Evolutionary conservation across 2,329 filamentous ascomycete species (phyloP), one percentile per base, ranked within the genome.

Genomic region (Lomentospora prolificans): DNA sequence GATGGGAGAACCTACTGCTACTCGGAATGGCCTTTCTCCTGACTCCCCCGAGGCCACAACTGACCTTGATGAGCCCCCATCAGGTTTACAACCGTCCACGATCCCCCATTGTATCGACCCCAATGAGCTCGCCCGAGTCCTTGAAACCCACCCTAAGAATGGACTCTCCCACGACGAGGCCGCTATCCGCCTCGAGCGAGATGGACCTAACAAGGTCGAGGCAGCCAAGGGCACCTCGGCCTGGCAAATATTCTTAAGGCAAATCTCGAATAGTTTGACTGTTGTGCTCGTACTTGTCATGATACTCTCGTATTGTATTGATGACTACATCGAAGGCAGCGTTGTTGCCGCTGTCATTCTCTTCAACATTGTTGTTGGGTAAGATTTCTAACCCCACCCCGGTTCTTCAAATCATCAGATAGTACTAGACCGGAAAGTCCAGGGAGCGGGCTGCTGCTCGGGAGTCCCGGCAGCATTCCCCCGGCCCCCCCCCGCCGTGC

Each of bases 231-330:
- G 84, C 70, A 72, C 86, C 72, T 88, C 85, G 70, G 65, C 85
- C 70, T 87, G 84, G 81, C 81, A 86, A 72, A 87, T 89, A 73
- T 78, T 89, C 72, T 70, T 89, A 71, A 86, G 85, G 66, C 86
- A 89, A 74, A 79, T 89, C 63, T 87, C 85, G 61, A 89, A 89
- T 73, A 87, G 85, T 72, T 74, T 89, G 70, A 89, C 86, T 60
- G 76, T 86, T 66, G 84, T 88, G 60, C 82, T 90, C 62, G 75
- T 90, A 61, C 82, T 88, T 64, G 86, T 87, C 64, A 89, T 88
- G 82, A 83, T 81, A 58, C 72, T 82, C 58, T 83, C 80, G 51
- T 86, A 85, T 70, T 80, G 77, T 66, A 86, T 86, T 61, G 64
- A 75, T 62, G 84, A 85, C 66, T 84, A 77, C 64, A 76, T 84